phyloP scores from a whole-genome alignment of 2,329 filamentous ascomycete genomes.

The Cucurbitaria berberidis region DNA sequence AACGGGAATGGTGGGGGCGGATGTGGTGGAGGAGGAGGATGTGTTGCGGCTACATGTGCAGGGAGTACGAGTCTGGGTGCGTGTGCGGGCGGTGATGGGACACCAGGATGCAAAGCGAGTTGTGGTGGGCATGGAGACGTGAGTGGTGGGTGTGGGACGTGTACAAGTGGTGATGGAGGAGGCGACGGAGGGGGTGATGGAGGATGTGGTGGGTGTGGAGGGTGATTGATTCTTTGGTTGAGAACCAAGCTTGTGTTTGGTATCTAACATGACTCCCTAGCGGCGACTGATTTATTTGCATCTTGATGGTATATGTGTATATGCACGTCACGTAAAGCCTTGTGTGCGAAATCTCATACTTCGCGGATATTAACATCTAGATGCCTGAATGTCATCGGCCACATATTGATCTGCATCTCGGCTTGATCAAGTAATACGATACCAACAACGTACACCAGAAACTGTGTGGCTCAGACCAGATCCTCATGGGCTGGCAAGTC shows the following conservation, averaged over 20 bases:
- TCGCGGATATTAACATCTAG: too few relatives aligned
- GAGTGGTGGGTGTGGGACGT: constrained; percentile 53
- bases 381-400: too few relatives aligned
- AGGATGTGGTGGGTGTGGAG: constrained; percentile 44
- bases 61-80: constrained; percentile 40
- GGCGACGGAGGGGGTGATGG: constrained; percentile 67
- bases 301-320: too few relatives aligned
- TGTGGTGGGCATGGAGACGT: constrained; percentile 36
- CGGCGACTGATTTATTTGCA: too few relatives aligned
- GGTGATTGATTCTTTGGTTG: constrained; percentile 46
- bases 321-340: too few relatives aligned
- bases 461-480: too few relatives aligned
- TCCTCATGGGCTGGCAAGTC: too few relatives aligned
- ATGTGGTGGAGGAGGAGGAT: constrained; percentile 54
- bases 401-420: too few relatives aligned
- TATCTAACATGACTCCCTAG: too few relatives aligned
- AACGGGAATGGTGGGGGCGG: constrained; percentile 49
- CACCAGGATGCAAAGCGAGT: constrained; percentile 32
- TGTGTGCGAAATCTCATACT: too few relatives aligned
- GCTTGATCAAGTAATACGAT: too few relatives aligned
- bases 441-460: too few relatives aligned
- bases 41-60: constrained; percentile 58
- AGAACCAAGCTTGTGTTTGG: background rate
- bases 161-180: constrained; percentile 51
- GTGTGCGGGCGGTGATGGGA: constrained; percentile 22